phyloP scores from a whole-genome alignment of 805 yeast genomes.

The Yamadazyma sp. region DNA sequence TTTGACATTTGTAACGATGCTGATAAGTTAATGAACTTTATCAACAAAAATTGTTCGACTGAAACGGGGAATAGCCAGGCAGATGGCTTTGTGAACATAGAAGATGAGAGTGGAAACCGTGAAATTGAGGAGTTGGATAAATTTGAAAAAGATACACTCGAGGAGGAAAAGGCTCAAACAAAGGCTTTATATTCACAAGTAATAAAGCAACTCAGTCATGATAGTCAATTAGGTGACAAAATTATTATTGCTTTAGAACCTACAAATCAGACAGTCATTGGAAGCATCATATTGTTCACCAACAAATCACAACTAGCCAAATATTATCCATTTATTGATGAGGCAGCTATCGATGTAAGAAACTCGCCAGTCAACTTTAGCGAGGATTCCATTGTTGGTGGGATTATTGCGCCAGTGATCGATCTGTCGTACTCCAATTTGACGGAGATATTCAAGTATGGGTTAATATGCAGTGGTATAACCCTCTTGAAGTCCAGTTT shows the following conservation, averaged over 20 bases:
- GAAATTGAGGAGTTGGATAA: too few relatives aligned
- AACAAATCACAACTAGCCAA: conserved; percentile 45
- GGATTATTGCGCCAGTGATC: conserved; percentile 52
- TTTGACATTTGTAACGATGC: conserved; percentile 53
- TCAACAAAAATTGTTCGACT: conserved; percentile 19
- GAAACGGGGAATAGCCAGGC: not conserved
- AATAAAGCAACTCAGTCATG: conserved; percentile 26
- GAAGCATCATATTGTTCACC: conserved; percentile 49
- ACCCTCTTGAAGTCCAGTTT: conserved; percentile 42
- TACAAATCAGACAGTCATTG: conserved; percentile 50
- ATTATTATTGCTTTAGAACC: conserved; percentile 57
- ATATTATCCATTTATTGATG: conserved; percentile 53
- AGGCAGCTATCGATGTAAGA: conserved; percentile 22
- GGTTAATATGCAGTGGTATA: conserved; percentile 56
- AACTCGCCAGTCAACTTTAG: not conserved
- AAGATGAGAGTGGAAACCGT: too few relatives aligned
- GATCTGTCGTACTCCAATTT: conserved; percentile 54
- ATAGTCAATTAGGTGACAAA: conserved; percentile 36
- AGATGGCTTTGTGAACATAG: not conserved
- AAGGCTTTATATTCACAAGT: conserved; percentile 38
- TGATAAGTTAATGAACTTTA: conserved; percentile 41
- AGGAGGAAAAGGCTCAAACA: conserved; percentile 18
- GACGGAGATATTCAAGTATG: conserved; percentile 53
- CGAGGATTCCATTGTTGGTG: conserved; percentile 37
- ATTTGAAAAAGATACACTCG: conserved; percentile 6